These are phyloP conservation scores for Dendrocalamus latiflorus DNA, from an alignment of 202 grass and related monocot genomes.

Conservation along the genomic window DNA sequence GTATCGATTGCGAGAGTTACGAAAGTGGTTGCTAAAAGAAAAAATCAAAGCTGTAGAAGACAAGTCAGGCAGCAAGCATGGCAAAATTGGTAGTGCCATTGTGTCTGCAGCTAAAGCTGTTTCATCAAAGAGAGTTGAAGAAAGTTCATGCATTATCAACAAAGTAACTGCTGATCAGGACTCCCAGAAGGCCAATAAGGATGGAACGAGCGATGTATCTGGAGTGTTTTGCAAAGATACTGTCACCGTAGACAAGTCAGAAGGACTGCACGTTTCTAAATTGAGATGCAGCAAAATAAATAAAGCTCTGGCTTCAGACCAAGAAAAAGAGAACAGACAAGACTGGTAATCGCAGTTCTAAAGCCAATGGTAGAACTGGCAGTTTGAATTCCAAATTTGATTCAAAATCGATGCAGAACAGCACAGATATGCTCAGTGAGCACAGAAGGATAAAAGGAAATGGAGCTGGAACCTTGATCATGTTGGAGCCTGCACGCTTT, in stretches of 20 bases:
- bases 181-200: constrained; percentile 10
- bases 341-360: constrained; percentile 21
- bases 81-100: constrained; percentile 26
- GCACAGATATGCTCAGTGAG: constrained; percentile 1
- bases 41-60: constrained; percentile 40
- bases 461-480: too few relatives aligned
- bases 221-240: constrained; percentile 17
- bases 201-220: constrained; percentile 26
- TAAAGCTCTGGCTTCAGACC: constrained; percentile 25
- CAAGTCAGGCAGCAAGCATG: constrained; percentile 23
- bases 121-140: constrained; percentile 23
- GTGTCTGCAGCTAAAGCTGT: constrained; percentile 41
- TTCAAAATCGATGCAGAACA: constrained; percentile 14
- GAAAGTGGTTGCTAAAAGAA: constrained; percentile 70
- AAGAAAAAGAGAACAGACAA: constrained; percentile 61
- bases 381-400: constrained; percentile 22
- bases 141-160: constrained; percentile 3
- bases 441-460: constrained; percentile 7
- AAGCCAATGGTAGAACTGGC: not conserved
- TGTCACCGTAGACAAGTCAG: not conserved
- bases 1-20: constrained; percentile 14
- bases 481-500: too few relatives aligned
- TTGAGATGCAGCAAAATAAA: constrained; percentile 41
- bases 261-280: constrained; percentile 16
- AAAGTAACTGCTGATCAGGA: not conserved